Conservation (phyloP, 495 filamentous ascomycete genomes). For the Neurospora terricola region DNA sequence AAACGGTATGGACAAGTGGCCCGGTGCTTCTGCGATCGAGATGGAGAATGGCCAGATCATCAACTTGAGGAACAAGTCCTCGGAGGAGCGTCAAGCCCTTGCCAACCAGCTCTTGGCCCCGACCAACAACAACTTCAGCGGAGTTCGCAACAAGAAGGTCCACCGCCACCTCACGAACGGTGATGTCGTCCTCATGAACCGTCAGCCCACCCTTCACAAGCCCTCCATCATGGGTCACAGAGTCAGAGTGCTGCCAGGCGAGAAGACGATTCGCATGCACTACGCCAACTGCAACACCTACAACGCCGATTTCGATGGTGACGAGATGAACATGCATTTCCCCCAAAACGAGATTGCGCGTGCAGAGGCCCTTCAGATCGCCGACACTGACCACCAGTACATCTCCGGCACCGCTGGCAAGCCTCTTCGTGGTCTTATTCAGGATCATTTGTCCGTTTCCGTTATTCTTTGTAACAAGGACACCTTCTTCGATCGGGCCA, state of each 20-base stretch:
- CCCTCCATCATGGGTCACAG: slow-evolving; percentile 99
- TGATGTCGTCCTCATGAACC: slow-evolving; percentile 97
- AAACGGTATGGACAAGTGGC: slow-evolving; percentile 89
- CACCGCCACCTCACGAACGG: slow-evolving; percentile 92
- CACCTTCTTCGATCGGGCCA: slow-evolving; percentile 80
- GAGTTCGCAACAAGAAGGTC: slow-evolving; percentile 88
- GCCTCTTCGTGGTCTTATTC: slow-evolving; percentile 90
- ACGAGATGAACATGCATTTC: slow-evolving; percentile 99
- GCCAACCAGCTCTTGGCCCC: slow-evolving; percentile 92
- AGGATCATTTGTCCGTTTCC: slow-evolving; percentile 95
- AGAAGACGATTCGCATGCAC: slow-evolving; percentile 98
- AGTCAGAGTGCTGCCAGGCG: slow-evolving; percentile 80
- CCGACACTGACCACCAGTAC: slow-evolving; percentile 96
- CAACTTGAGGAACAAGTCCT: slow-evolving; percentile 73
- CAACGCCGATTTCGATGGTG: slow-evolving; percentile 99
- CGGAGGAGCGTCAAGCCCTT: slow-evolving; percentile 73
- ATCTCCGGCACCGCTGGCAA: slow-evolving; percentile 89
- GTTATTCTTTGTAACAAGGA: slow-evolving; percentile 86
- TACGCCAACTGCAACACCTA: slow-evolving; percentile 99
- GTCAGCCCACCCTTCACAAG: slow-evolving; percentile 98
- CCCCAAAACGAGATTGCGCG: slow-evolving; percentile 93
- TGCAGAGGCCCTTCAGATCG: slow-evolving; percentile 81
- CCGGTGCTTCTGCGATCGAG: slow-evolving; percentile 87
- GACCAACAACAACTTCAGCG: slow-evolving; percentile 61
- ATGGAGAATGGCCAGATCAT: slow-evolving; percentile 90